Conservation (phyloP, 108 stramenopile genomes). For the Nitzschia sp. region DNA sequence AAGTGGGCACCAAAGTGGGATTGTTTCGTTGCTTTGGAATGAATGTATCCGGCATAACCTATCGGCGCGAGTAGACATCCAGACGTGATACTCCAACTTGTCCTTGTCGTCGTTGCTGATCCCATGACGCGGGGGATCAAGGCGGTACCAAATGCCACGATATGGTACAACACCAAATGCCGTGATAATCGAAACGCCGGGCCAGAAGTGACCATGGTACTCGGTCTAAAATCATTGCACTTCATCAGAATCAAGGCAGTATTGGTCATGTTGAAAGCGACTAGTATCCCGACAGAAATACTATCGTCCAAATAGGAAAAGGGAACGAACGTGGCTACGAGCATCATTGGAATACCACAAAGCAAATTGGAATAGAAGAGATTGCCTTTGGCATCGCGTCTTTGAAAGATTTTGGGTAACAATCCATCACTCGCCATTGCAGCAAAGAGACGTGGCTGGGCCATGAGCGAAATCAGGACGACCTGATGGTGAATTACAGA, state of each 20-base stretch:
- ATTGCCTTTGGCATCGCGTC: constrained; percentile 75
- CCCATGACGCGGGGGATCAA: not conserved
- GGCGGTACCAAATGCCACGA: not conserved
- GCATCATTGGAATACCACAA: constrained; percentile 69
- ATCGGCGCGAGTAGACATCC: too few relatives aligned
- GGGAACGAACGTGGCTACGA: constrained; percentile 85
- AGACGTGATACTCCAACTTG: too few relatives aligned
- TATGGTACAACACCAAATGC: not conserved
- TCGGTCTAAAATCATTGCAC: not conserved
- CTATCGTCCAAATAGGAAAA: constrained; percentile 79
- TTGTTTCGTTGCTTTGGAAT: too few relatives aligned
- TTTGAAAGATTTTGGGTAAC: constrained; percentile 75
- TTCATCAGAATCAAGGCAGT: constrained; percentile 38
- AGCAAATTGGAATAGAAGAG: constrained; percentile 66
- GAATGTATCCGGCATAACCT: too few relatives aligned
- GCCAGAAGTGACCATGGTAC: not conserved
- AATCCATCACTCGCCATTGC: constrained; percentile 90
- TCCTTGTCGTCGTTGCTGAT: too few relatives aligned
- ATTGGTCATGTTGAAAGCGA: constrained; percentile 75
- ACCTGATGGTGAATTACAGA: constrained; percentile 21
- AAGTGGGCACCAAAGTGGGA: too few relatives aligned
- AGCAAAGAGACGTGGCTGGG: constrained; percentile 86
- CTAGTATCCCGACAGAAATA: constrained; percentile 77
- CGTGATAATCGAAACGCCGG: not conserved
- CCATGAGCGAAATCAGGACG: constrained; percentile 85